A percentile compares a stretch with the other conserved stretches of the same genome.
phyloP scores from a whole-genome alignment of 2,329 filamentous ascomycete genomes.

The Rutstroemia sydowiana region DNA sequence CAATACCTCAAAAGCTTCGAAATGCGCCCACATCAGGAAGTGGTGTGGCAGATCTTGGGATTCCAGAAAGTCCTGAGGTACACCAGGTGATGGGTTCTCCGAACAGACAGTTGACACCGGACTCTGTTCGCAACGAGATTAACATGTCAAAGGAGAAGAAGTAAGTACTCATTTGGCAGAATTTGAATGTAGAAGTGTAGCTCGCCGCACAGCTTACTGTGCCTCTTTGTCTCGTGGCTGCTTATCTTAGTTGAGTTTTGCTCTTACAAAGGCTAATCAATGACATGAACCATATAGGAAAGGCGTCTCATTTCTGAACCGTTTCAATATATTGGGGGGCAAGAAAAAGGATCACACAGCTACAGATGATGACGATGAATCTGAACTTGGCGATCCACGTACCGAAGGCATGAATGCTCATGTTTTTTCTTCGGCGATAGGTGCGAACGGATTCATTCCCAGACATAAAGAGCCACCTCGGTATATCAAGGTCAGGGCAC shows the following conservation, averaged over 20 bases:
- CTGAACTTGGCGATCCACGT: constrained; percentile 60
- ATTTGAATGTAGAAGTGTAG: constrained; percentile 5
- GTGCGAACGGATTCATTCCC: constrained; percentile 67
- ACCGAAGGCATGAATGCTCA: constrained; percentile 77
- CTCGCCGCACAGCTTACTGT: constrained; percentile 13
- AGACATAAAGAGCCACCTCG: constrained; percentile 81
- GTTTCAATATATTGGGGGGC: constrained; percentile 62
- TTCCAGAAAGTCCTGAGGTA: constrained; percentile 21
- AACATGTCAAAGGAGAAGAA: constrained; percentile 52
- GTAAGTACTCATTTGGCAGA: constrained; percentile 38
- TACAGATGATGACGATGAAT: constrained; percentile 53
- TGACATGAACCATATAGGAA: constrained; percentile 50
- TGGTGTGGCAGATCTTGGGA: constrained; percentile 27
- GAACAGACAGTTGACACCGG: constrained; percentile 32
- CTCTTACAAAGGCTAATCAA: constrained; percentile 5
- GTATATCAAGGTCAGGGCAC: constrained; percentile 78
- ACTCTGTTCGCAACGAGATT: constrained; percentile 24
- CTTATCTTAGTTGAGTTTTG: not conserved
- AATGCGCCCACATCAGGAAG: constrained; percentile 46
- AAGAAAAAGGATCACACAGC: constrained; percentile 61
- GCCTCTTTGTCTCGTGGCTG: not conserved
- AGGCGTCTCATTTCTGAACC: constrained; percentile 82
- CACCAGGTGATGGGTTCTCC: too few species aligned
- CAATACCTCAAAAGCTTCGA: constrained; percentile 44
- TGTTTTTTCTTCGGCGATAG: constrained; percentile 71